Evolutionary conservation across 1,139 yeast genomes (phyloP), one percentile per base, ranked within the genome.

Genomic region (Saccharomyces uvarum): DNA sequence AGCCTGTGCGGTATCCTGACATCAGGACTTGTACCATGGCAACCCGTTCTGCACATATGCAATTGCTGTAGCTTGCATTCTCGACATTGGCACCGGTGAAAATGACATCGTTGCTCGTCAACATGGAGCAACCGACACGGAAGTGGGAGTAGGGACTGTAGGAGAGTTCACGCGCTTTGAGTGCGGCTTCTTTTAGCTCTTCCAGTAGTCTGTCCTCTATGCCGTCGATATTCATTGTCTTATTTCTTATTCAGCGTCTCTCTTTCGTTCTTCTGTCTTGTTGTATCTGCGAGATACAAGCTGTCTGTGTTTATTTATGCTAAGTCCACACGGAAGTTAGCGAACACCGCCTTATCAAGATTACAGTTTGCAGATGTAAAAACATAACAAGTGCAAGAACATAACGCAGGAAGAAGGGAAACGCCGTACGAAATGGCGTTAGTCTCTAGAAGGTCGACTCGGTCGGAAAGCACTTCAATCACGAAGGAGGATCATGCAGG

Each of bases 11-110:
- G 33, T 53, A 42, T 4, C 52, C 24, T 4, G 21, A 59, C 9
- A 67, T 63, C n/a, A 84, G 78, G 0, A 95, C 91, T 55, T 80
- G 80, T 24, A 82, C 78, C 2, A 88, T 76, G 0, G 98, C 86
- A 1, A 89, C 78, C 54, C 97, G 75, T 68, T 93, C 99, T 1
- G 99, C 99, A 70, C 99, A 93, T 16, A 90, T 83, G 2, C 87
- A 79, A 0, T 86, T 97, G 9, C 93, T 95, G 65, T 87, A 91
- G 47, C 95, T 83, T 2, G 97, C 97, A 67, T 91, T 93, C 68
- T 93, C 99, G 27, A 93, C 83, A 63, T 93, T 93, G 51, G 95
- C 96, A 3, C 98, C 99, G 11, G 32, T 16, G 14, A 72, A 69
- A 38, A 84, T 72, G 49, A 69, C 74, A 2, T 82, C 86, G 8